Conservation (phyloP, 345 rosid species). For the Microcos paniculata region DNA sequence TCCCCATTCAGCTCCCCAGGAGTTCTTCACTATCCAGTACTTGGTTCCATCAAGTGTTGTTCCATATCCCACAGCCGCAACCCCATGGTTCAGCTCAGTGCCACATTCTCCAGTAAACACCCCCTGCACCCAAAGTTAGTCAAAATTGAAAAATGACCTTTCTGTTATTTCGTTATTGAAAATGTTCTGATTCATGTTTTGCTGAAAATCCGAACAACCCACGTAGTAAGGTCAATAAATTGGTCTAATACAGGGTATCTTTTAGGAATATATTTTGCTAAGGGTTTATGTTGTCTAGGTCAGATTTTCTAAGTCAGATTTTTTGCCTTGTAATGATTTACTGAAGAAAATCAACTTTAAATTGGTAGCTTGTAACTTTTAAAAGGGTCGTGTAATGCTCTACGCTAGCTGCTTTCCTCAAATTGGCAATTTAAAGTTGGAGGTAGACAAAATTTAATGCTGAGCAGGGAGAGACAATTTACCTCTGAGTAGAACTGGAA, state of each 20-base stretch:
- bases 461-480: not conserved
- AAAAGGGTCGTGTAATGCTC: not conserved
- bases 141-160: not conserved
- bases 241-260: not conserved
- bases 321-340: not conserved
- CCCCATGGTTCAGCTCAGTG: slow-evolving; percentile 66
- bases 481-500: slow-evolving; percentile 88
- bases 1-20: slow-evolving; percentile 84
- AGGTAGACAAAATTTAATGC: not conserved
- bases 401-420: not conserved
- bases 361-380: not conserved
- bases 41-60: slow-evolving; percentile 64
- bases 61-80: slow-evolving; percentile 70
- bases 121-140: slow-evolving; percentile 41
- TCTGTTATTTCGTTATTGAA: not conserved
- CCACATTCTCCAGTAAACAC: slow-evolving; percentile 64
- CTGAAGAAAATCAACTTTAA: not conserved
- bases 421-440: not conserved
- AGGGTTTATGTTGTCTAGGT: not conserved
- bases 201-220: not conserved
- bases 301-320: not conserved
- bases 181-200: not conserved
- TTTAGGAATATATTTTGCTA: not conserved
- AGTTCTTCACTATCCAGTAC: slow-evolving; percentile 75
- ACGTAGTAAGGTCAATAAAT: not conserved